phyloP scores from a whole-genome alignment of 2,329 filamentous ascomycete species.

The Esteya vermicola region DNA sequence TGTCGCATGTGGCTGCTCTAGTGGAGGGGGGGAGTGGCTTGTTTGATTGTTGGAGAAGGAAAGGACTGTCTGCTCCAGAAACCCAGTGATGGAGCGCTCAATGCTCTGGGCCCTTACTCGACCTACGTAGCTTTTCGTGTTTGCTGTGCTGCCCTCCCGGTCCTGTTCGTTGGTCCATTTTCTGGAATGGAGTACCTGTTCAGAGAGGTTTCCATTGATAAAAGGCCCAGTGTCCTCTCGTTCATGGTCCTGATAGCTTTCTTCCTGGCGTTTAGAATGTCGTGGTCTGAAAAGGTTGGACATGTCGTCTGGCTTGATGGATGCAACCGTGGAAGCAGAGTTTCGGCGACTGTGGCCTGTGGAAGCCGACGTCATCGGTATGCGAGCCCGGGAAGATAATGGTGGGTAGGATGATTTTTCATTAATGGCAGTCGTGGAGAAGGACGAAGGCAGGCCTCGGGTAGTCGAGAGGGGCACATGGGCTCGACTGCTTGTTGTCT shows the following conservation, averaged over 20 bases:
- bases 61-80: constrained; percentile 12
- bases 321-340: constrained; percentile 3
- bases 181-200: constrained; percentile 7
- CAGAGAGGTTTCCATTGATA: constrained; percentile 6
- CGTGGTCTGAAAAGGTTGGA: constrained; percentile 9
- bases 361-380: constrained; percentile 12
- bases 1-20: too few relatives aligned
- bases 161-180: constrained; percentile 7
- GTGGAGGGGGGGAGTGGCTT: too few relatives aligned
- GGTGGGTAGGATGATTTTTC: constrained; percentile 13
- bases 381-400: constrained; percentile 17
- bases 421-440: neutral
- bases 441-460: too few relatives aligned
- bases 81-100: constrained; percentile 14
- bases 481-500: too few relatives aligned
- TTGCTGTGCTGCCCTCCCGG: neutral
- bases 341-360: constrained; percentile 10
- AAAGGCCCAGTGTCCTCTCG: neutral
- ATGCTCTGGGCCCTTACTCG: constrained; percentile 15
- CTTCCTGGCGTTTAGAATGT: constrained; percentile 7
- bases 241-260: constrained; percentile 9
- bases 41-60: neutral
- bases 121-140: constrained; percentile 11
- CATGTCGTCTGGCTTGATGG: constrained; percentile 7
- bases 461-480: too few relatives aligned